Base-by-base conservation (phyloP, 2,329 filamentous ascomycete species). In the Hypoxylon sp. region DNA sequence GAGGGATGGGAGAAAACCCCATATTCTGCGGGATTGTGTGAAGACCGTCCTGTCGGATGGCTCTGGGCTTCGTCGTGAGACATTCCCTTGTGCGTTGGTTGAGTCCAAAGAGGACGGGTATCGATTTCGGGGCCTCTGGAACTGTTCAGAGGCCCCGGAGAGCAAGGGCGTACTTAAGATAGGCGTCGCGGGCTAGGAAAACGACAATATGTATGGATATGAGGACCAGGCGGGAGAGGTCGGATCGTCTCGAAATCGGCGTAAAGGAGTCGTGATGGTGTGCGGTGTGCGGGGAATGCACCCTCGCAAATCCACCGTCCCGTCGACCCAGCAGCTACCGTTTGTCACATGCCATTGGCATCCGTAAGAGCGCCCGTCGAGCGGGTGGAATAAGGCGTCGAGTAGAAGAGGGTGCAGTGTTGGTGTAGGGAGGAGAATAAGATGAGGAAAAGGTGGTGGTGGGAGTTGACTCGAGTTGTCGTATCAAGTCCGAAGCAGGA, bases 221-320 rank as follows among this genome's bases (percentile, higher is more conserved):
- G 41, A 57, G 45, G 27, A 48, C 14, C n/a, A 34, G 30, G 56
- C 43, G 25, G 34, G 37, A 63, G 39, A 63, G 46, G 30, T 62
- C 37, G 47, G 19, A 21, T 60, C 51, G 67, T 52, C 27, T 56
- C 51, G 47, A 61, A 46, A 46, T 59, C 47, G 63, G 61, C 29
- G 51, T 57, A 65, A 56, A 45, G 61, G 71, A 75, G 73, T 75
- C 70, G 75, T 74, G 78, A 79, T 68, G 61, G 78, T 75, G 73
- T 82, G 78, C 82, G 82, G 83, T 82, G 82, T 85, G 84, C 84
- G 85, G 85, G 84, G 82, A 84, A 83, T 74, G 78, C 78, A 84
- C 83, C 84, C 84, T 83, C 83, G 82, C 84, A 81, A 84, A 83
- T 84, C 84, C 82, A 83, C 84, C 83, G 82, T 82, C 79, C 84